Evolutionary conservation across 179 eudicot species (phyloP).

Genomic region (Vitellaria paradoxa): DNA sequence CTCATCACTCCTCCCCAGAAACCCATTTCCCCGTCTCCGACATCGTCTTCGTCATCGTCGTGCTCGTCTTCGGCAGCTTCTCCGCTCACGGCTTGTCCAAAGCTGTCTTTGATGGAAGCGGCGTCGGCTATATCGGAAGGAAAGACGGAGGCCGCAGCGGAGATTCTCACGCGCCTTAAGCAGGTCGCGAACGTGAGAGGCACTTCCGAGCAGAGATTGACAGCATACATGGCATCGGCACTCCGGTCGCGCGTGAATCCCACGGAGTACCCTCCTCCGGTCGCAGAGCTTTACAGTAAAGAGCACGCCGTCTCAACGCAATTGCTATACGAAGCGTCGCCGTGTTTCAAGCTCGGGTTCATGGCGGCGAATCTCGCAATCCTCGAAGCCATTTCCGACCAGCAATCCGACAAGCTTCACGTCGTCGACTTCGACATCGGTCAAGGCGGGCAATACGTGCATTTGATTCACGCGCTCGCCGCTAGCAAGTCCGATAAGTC

Average conservation of each 20-base stretch:
- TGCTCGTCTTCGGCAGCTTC: slow-evolving; percentile 43
- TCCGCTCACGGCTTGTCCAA: slow-evolving; percentile 25
- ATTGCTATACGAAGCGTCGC: slow-evolving; percentile 54
- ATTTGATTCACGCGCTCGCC: slow-evolving; percentile 65
- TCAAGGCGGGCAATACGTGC: slow-evolving; percentile 67
- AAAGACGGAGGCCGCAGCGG: slow-evolving; percentile 33
- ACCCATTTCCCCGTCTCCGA: slow-evolving; percentile 63
- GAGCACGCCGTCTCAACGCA: slow-evolving; percentile 52
- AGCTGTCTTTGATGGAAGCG: slow-evolving; percentile 60
- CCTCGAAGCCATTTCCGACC: slow-evolving; percentile 52
- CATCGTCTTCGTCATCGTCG: slow-evolving; percentile 57
- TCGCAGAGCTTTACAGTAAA: slow-evolving; percentile 36
- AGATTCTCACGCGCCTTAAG: slow-evolving; percentile 48
- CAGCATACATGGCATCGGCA: slow-evolving; percentile 52
- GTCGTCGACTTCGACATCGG: slow-evolving; percentile 14
- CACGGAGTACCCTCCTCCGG: slow-evolving; percentile 28
- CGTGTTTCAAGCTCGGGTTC: slow-evolving; percentile 72
- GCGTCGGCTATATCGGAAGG: slow-evolving; percentile 72
- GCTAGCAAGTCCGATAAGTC: background rate
- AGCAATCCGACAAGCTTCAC: slow-evolving; percentile 39
- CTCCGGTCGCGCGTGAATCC: slow-evolving; percentile 58
- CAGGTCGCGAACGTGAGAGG: slow-evolving; percentile 46
- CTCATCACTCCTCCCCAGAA: slow-evolving; percentile 30
- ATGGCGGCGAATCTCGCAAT: slow-evolving; percentile 73
- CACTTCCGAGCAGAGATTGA: slow-evolving; percentile 60